Evolutionary conservation across 257 asterid species (phyloP), one percentile per base, ranked within the genome.

Genomic region (Catharanthus roseus): DNA sequence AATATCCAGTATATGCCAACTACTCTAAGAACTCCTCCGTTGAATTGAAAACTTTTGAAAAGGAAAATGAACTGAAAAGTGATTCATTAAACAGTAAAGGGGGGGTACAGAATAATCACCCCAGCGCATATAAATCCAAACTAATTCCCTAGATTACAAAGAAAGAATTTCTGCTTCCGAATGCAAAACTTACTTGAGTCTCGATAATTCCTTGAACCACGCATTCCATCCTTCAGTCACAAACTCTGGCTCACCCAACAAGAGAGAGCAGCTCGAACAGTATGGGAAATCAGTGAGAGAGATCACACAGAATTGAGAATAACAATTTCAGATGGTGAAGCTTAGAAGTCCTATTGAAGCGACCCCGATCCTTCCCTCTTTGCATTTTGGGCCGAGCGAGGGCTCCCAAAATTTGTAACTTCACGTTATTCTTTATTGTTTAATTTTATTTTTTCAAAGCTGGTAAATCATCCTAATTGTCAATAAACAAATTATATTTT

Each of bases 131-230:
- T 10, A 16, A 60, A 15, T 5, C 42, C 44, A 31, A 31, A 31
- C 42, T 18, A 60, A 31, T 16, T 60, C 65, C 21, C 24, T 31
- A 1, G 3, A 26, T 26, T 26, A n/a, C 11, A 3, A 26, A 57
- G 38, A 28, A 16, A 33, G 13, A 61, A 16, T 31, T 33, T 6
- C 2, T 34, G 36, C 9, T 56, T 28, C 34, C 9, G 6, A 4
- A 56, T 26, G 19, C 12, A 29, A 10, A 68, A 73, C 80, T 83
- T 79, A 86, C 98, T 83, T 86, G 85, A 1, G 97, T 93, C 85
- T 93, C 96, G 75, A 93, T 89, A 72, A 93, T 93, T 78, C 98
- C 97, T 75, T 93, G 91, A 80, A 93, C 98, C 70, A 89, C 97
- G 82, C 97, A 89, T 82, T 93, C 96, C 97, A 92, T 92, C 79